Conservation (phyloP, 306 rosid species). For the Quercus alba region DNA sequence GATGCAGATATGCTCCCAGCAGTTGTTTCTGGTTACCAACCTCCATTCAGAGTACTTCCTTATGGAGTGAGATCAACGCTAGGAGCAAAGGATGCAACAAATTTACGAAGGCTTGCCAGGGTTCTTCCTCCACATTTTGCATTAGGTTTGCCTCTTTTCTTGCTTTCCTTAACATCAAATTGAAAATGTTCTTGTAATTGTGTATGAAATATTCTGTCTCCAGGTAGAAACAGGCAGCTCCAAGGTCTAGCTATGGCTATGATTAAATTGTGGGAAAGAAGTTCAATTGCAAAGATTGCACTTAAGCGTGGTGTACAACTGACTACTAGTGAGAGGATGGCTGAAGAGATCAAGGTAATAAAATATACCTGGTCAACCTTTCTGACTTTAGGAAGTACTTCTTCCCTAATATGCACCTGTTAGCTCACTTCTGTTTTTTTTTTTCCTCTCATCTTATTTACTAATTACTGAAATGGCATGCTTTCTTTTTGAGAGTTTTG, state of each 20-base stretch:
- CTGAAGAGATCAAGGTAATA: conserved; percentile 92
- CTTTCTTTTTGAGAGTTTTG: background rate
- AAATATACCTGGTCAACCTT: conserved; percentile 12
- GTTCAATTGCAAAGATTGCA: conserved; percentile 89
- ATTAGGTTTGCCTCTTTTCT: conserved; percentile 47
- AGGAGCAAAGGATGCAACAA: conserved; percentile 75
- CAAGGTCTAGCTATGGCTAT: conserved; percentile 91
- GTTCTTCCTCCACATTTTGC: conserved; percentile 98
- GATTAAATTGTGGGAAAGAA: conserved; percentile 78
- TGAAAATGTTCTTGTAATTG: conserved; percentile 19
- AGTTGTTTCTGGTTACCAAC: conserved; percentile 67
- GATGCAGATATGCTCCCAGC: conserved; percentile 90
- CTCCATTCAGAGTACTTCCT: conserved; percentile 95
- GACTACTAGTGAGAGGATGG: conserved; percentile 98
- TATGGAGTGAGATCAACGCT: conserved; percentile 77
- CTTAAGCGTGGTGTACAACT: conserved; percentile 96
- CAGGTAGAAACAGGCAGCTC: conserved; percentile 91
- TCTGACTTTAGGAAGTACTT: conserved; percentile 6
- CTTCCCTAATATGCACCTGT: background rate
- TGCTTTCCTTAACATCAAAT: conserved; percentile 14
- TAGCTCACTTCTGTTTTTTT: background rate
- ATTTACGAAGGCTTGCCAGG: conserved; percentile 80
- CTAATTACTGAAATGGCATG: too few relatives aligned
- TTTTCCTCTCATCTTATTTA: too few relatives aligned
- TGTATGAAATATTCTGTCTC: conserved; percentile 19